These are phyloP conservation scores for Tolypocladium sp. DNA, from an alignment of 2,329 filamentous ascomycete genomes.

Conservation along the genomic window DNA sequence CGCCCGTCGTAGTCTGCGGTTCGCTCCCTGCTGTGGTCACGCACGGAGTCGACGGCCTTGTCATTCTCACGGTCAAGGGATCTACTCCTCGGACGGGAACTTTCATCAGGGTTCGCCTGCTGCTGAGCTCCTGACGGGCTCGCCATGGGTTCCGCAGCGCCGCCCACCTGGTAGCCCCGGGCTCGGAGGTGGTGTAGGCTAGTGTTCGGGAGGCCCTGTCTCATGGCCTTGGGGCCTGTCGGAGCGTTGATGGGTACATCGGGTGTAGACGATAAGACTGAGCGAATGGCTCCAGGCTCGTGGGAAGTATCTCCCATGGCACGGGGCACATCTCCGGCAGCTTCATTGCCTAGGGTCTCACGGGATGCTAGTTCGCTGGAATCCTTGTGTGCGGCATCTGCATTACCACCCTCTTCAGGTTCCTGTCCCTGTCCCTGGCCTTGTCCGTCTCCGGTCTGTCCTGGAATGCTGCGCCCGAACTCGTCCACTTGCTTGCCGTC, in stretches of 20 bases:
- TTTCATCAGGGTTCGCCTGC: conserved; percentile 8
- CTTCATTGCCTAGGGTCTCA: conserved; percentile 22
- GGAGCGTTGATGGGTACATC: conserved; percentile 62
- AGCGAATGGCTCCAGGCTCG: conserved; percentile 18
- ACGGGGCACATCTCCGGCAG: conserved; percentile 8
- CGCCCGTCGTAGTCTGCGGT: conserved; percentile 13
- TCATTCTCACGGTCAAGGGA: conserved; percentile 30
- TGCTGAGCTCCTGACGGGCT: background rate
- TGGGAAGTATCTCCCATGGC: conserved; percentile 6
- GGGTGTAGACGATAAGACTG: conserved; percentile 20
- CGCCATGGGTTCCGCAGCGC: conserved; percentile 12
- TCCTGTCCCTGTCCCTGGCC: conserved; percentile 5
- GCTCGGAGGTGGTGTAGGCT: conserved; percentile 59
- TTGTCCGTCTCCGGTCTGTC: conserved; percentile 6
- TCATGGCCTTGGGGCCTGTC: conserved; percentile 89
- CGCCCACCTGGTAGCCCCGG: conserved; percentile 37
- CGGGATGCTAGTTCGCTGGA: conserved; percentile 12
- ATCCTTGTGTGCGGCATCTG: conserved; percentile 11
- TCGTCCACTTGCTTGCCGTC: conserved; percentile 26
- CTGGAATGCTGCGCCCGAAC: conserved; percentile 25
- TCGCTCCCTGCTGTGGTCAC: conserved; percentile 25
- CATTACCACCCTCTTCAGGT: conserved; percentile 5
- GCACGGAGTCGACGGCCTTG: conserved; percentile 20
- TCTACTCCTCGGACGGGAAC: conserved; percentile 35
- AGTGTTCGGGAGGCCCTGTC: conserved; percentile 77